Percentiles rank a stretch among this genome's conserved stretches.
These are phyloP conservation scores for Hanseniaspora uvarum DNA, from an alignment of 1,139 yeast species.

Conservation along the genomic window DNA sequence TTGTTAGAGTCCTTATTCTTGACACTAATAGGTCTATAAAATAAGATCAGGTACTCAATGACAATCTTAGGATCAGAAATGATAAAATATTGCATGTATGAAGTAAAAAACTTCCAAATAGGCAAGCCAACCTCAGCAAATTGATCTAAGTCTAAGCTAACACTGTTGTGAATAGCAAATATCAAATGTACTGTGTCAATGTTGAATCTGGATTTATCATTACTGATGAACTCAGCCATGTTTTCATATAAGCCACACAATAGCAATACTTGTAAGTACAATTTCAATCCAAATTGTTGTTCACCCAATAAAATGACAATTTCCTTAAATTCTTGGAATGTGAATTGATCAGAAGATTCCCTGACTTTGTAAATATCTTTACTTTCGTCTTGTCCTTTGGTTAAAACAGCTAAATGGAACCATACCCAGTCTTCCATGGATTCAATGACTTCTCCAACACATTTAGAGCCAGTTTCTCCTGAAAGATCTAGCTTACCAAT, in stretches of 20 bases:
- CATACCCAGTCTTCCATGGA: constrained; percentile 96
- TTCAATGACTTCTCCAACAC: constrained; percentile 64
- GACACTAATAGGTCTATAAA: constrained; percentile 41
- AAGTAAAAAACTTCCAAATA: constrained; percentile 37
- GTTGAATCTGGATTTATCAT: constrained; percentile 34
- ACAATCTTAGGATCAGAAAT: constrained; percentile 83
- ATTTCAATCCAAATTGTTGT: constrained; percentile 55
- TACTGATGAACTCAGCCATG: constrained; percentile 63
- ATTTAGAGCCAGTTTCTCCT: constrained; percentile 37
- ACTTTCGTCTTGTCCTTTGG: constrained; percentile 35
- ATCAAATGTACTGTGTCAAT: constrained; percentile 90
- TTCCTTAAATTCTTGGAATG: constrained; percentile 63
- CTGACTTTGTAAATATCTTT: constrained; percentile 26
- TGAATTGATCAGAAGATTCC: constrained; percentile 35
- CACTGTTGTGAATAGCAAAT: constrained; percentile 62
- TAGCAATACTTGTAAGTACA: constrained; percentile 64
- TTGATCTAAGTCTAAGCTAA: constrained; percentile 20
- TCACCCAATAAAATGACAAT: constrained; percentile 65
- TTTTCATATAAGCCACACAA: constrained; percentile 73
- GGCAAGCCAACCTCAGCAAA: constrained; percentile 22
- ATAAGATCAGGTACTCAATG: constrained; percentile 69
- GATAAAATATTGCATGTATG: constrained; percentile 72
- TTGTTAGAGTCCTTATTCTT: constrained; percentile 25
- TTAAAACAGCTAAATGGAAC: constrained; percentile 73
- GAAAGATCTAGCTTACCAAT: constrained; percentile 75